phyloP scores from a whole-genome alignment of 2,329 filamentous ascomycete genomes.

The Fusarium sp. region DNA sequence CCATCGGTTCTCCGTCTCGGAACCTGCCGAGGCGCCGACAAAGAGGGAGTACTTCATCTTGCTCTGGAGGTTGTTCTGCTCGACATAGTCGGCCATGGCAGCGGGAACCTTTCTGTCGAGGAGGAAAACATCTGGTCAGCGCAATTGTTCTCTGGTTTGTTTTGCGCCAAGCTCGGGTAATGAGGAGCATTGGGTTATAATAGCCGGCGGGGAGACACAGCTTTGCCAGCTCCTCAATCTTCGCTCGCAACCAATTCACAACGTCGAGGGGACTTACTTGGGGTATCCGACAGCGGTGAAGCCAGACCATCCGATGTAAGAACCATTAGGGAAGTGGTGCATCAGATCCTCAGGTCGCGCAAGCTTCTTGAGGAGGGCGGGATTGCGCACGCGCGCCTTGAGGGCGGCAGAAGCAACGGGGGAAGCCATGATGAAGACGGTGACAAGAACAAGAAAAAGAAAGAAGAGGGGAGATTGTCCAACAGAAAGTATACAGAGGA shows the following conservation, averaged over 20 bases:
- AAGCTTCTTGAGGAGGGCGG: conserved; percentile 84
- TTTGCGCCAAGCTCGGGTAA: conserved; percentile 35
- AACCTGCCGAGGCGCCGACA: conserved; percentile 88
- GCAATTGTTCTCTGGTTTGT: conserved; percentile 6
- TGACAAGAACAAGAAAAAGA: conserved; percentile 17
- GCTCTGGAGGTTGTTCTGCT: conserved; percentile 86
- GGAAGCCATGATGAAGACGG: conserved; percentile 57
- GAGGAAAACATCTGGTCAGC: conserved; percentile 26
- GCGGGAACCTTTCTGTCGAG: conserved; percentile 80
- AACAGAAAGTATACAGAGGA: conserved; percentile 5
- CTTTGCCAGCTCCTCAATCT: not conserved
- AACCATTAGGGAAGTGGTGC: conserved; percentile 82
- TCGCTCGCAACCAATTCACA: not conserved
- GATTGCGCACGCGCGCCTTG: conserved; percentile 79
- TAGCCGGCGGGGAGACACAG: conserved; percentile 32
- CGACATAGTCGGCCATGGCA: conserved; percentile 87
- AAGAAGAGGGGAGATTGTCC: conserved; percentile 42
- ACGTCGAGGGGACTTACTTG: conserved; percentile 62
- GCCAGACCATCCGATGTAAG: conserved; percentile 92
- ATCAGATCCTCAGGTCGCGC: conserved; percentile 83
- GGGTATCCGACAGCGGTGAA: conserved; percentile 93
- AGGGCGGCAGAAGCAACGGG: conserved; percentile 76
- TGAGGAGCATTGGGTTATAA: conserved; percentile 12
- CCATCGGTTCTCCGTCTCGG: conserved; percentile 93
- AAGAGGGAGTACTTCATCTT: conserved; percentile 89